Base-by-base conservation (phyloP, 1,284 basidiomycete genomes). In the Cryptococcus deneoformans region DNA sequence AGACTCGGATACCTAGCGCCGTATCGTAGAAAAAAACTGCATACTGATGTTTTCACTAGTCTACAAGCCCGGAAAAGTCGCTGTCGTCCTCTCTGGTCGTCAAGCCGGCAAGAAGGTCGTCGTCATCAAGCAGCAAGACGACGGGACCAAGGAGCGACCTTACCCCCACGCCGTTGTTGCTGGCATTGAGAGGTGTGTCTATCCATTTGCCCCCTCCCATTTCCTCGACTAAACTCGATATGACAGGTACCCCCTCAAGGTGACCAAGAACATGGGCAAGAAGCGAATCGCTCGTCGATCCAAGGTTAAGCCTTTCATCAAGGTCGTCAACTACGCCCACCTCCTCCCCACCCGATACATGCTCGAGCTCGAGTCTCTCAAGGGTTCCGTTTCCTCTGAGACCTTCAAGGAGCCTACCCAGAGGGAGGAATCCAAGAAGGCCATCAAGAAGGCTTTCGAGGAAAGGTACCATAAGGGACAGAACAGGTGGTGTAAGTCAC, bases 71-170 rank as follows among this genome's bases (percentile, higher is more conserved):
- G 94, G 94, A 82, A 98, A 97, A 87, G 93, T 95, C 72, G 92
- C 92, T 68, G 91, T 96, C 80, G 87, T 96, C 79, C 89, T 97
- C 78, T 89, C 91, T 80, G 93, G 93, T 77, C 92, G 93, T 79
- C 93, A 96, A 80, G 94, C 94, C 68, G 94, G 94, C 73, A 98
- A 98, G 84, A 96, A 96, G 79, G 92, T 92, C 53, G 96, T 98
- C 79, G 85, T 89, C 58, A 90, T 92, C 67, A 96, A 94, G 79
- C 87, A 96, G 75, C 93, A 88, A 79, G 90, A 92, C 81, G 87
- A 86, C 68, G 94, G 94, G 45, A 94, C 96, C 73, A 81, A 82
- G 69, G 90, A 92, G 66, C 83, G 90, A 67, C 89, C 87, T 54
- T 97, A 95, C 83, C 90, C 93, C 67, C 92, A 97, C 79, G 93